Percentiles rank a stretch among this genome's conserved stretches.
Conservation (phyloP, 2,329 filamentous ascomycete species). For the Scedosporium dehoogii region DNA sequence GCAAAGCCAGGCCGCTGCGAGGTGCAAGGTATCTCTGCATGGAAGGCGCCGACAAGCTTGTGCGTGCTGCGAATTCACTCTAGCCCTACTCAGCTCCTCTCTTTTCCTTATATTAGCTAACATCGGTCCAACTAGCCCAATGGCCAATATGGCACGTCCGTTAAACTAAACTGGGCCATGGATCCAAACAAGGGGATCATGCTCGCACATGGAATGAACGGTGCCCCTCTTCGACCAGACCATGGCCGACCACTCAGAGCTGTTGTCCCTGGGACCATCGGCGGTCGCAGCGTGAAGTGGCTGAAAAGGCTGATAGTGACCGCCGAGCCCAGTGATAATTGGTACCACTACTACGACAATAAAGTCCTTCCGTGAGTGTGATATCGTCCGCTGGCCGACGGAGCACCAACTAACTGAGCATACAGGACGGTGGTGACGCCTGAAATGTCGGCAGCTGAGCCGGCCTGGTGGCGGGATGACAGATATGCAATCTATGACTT, state of each 20-base stretch:
- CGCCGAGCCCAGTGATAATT: slow-evolving; percentile 72
- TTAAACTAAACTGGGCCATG: slow-evolving; percentile 82
- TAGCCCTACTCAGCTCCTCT: not conserved
- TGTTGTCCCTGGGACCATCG: slow-evolving; percentile 84
- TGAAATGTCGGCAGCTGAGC: slow-evolving; percentile 35
- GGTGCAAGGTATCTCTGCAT: slow-evolving; percentile 68
- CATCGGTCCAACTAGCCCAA: slow-evolving; percentile 44
- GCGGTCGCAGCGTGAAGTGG: slow-evolving; percentile 90
- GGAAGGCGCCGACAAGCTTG: slow-evolving; percentile 6
- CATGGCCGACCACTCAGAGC: slow-evolving; percentile 77
- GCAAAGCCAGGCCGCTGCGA: slow-evolving; percentile 54
- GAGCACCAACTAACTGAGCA: not conserved
- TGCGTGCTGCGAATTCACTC: not conserved
- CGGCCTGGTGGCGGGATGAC: slow-evolving; percentile 78
- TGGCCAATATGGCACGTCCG: slow-evolving; percentile 77
- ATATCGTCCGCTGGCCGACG: too few species aligned
- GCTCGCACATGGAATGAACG: slow-evolving; percentile 87
- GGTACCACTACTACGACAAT: slow-evolving; percentile 95
- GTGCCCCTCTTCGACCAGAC: slow-evolving; percentile 67
- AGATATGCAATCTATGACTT: slow-evolving; percentile 89
- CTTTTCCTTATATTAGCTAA: too few species aligned
- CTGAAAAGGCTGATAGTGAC: slow-evolving; percentile 73
- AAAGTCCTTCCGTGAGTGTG: slow-evolving; percentile 56
- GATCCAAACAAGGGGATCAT: slow-evolving; percentile 76
- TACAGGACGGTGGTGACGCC: slow-evolving; percentile 1